Base-by-base conservation (phyloP, 1,284 basidiomycete genomes). In the Ganoderma boninense region DNA sequence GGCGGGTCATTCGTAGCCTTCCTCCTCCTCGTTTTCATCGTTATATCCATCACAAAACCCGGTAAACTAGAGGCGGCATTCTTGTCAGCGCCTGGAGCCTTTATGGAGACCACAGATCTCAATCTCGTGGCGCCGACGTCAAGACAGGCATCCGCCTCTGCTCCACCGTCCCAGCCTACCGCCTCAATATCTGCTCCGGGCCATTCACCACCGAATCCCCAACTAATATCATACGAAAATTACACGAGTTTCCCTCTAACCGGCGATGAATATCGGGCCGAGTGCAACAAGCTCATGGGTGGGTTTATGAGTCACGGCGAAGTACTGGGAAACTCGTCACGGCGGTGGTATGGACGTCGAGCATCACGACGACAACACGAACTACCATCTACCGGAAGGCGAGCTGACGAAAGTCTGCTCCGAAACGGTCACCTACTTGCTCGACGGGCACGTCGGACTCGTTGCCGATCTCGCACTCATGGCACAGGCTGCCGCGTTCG, bases 371-470 rank as follows among this genome's bases (percentile, higher is more conserved):
- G 81, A 84, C 60, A 73, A 77, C 32, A 75, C 79, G 4, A 76
- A 80, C 62, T 79, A 83, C 65, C 74, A 76, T 59, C 68, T 78
- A 43, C 77, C 80, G 5, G 80, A 82, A 62, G 81, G 79, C 40
- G 77, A 78, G 66, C 71, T 62, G 10, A 78, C 77, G n/a, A 73
- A 77, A 20, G 78, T 87, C 20, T 92, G 91, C 79, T 81, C 78
- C 18, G 88, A 85, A 68, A 90, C 89, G 0, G 87, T 92, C 73
- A 92, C 91, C 0, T 93, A 92, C 76, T 85, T 91, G 86, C 81
- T 92, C 49, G 90, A 90, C 76, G 90, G 90, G 7, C 80, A 85
- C 62, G 88, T 90, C 8, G 91, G 91, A 35, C 81, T 93, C 26
- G 78, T 87, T 26, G 88, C 88, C 46, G 91, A 93, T 75, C 77